Percentiles rank a stretch among this genome's conserved stretches.
These are phyloP conservation scores for Saccharomycopsis sp. DNA, from an alignment of 805 yeast genomes.

Conservation along the genomic window DNA sequence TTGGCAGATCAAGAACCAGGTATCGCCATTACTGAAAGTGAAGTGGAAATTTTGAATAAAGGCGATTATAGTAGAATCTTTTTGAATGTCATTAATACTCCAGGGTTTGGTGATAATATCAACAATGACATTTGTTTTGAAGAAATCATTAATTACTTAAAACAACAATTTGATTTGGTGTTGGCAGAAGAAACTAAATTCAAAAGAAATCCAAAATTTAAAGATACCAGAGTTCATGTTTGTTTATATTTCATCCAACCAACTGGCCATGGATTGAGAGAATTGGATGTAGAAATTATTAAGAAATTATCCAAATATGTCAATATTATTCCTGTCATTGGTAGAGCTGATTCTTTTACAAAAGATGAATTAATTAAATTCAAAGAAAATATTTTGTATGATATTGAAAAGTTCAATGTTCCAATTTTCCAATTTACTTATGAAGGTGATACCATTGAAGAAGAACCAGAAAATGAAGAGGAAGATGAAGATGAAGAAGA, in stretches of 20 bases:
- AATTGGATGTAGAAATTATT: conserved; percentile 64
- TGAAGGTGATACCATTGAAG: too few relatives aligned
- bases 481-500: conserved; percentile 60
- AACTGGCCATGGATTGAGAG: conserved; percentile 69
- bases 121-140: conserved; percentile 52
- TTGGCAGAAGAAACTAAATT: conserved; percentile 69
- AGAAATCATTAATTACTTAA: conserved; percentile 57
- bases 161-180: conserved; percentile 60
- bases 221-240: conserved; percentile 67
- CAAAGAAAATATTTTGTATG: conserved; percentile 48
- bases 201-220: conserved; percentile 58
- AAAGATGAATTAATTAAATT: conserved; percentile 45
- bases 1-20: conserved; percentile 63
- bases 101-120: conserved; percentile 53
- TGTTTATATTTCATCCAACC: conserved; percentile 17
- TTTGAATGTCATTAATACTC: conserved; percentile 46
- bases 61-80: conserved; percentile 41
- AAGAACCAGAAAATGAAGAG: conserved; percentile 53
- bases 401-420: conserved; percentile 56
- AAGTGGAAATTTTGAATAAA: conserved; percentile 51
- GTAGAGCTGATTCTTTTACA: conserved; percentile 66
- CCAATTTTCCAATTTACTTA: conserved; percentile 66
- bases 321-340: conserved; percentile 61
- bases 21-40: conserved; percentile 59
- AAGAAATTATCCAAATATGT: conserved; percentile 60